Conservation (phyloP, 352 stramenopile species). For the Phytophthora citricola region DNA sequence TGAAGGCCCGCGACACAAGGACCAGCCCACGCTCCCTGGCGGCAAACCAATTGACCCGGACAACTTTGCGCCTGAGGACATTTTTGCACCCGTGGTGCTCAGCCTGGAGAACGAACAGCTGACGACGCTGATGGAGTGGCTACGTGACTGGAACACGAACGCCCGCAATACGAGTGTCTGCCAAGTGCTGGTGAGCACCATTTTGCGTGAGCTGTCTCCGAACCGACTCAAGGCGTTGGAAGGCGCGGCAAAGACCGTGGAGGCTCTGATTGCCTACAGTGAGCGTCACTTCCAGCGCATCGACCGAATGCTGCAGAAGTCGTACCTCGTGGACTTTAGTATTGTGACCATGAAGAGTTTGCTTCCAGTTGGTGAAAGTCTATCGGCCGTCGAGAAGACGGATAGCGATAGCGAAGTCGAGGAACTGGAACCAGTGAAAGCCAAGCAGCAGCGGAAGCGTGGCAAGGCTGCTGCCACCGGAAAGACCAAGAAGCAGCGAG, state of each 20-base stretch:
- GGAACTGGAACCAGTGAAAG: conserved; percentile 24
- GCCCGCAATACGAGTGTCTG: conserved; percentile 93
- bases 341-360: conserved; percentile 90
- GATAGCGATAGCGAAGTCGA: conserved; percentile 46
- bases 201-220: conserved; percentile 81
- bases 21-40: conserved; percentile 53
- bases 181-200: conserved; percentile 93
- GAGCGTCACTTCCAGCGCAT: conserved; percentile 98
- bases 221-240: conserved; percentile 75
- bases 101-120: conserved; percentile 88
- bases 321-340: conserved; percentile 97
- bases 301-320: conserved; percentile 96
- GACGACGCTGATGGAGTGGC: conserved; percentile 93
- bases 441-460: conserved; percentile 40
- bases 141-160: conserved; percentile 98
- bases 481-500: conserved; percentile 56
- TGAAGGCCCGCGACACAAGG: conserved; percentile 75
- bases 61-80: conserved; percentile 63
- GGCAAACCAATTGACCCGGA: conserved; percentile 54
- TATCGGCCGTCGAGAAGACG: conserved; percentile 44
- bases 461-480: conserved; percentile 20
- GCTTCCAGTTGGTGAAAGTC: conserved; percentile 48
- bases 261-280: conserved; percentile 96
- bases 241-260: conserved; percentile 82
- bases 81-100: conserved; percentile 68